Evolutionary conservation across 1,284 basidiomycete genomes (phyloP), one percentile per base, ranked within the genome.

Genomic region (Pseudozyma hubeiensis): DNA sequence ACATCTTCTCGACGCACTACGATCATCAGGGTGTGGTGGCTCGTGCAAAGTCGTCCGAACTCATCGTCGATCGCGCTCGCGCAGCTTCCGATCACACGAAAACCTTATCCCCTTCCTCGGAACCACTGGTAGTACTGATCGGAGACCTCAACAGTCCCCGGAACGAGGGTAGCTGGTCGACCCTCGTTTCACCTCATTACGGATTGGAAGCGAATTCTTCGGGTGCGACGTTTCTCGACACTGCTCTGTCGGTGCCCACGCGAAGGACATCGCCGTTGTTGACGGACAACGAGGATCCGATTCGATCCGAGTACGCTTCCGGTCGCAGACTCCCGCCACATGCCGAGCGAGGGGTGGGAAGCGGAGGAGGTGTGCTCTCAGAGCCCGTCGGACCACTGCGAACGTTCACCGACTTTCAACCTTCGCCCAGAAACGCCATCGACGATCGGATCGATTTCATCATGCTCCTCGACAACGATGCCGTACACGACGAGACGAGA

Each of bases 1-100:
- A 79, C 48, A 64, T 78, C 60, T 76, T 78, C 39, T 73, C 68
- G 5, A 78, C 75, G 31, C 78, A 79, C 55, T 79, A 78, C 56
- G 78, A 79, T 39, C 69, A 79, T 40, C 61, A 70, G 37, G 78
- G 78, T n/a, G 51, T 70, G 7, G 17, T 70, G 5, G 72, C 75
- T 1, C 53, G 78, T 4, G 60, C 59, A 13, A 63, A 77, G 48
- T 64, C 58, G 11, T 64, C 63, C 19, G 57, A 69, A n/a, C 52
- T 79, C 10, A 73, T 79, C 46, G 61, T 75, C 7, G 51, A 63
- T 3, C 51, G 66, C 10, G 71, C 78, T 0, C 52, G 67, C 0
- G 40, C 39, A n/a, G 75, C 76, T 2, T 60, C 61, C 5, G 43
- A 51, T 2, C 30, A 53, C 13, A 60, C 64, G 0, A n/a, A 37